Base-by-base conservation (phyloP, 1,139 yeast genomes). In the Scheffersomyces stambukii region DNA sequence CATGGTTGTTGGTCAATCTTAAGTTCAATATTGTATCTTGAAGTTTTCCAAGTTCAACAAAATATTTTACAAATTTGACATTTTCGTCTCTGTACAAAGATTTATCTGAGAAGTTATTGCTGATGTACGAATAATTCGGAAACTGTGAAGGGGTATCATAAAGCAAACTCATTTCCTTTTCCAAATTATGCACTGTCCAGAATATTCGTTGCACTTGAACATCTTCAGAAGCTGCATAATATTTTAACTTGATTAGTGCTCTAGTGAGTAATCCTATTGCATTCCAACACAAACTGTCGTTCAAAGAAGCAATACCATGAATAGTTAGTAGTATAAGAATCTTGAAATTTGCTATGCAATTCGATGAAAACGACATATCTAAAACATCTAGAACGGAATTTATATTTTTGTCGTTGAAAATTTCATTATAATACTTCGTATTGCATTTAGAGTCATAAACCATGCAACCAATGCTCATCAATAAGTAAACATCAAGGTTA, bases 181-280 rank as follows among this genome's bases (percentile, higher is more conserved):
- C 74, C 29, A 66, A 40, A 30, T 61, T 64, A 39, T 54, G 59
- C 3, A 61, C 41, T 3, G 69, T 46, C 70, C 71, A 65, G 33
- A 64, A 61, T 5, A 63, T 41, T 16, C 64, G 42, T 27, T 50
- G 42, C 16, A 43, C 37, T 19, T 43, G 30, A 9, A 23, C 16
- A 8, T 35, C 30, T 8, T 40, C 36, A 2, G 35, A 8, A 16
- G 13, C 15, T 5, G 13, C 13, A 24, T 19, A 15, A 16, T 6
- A 16, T n/a, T n/a, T n/a, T n/a, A 16, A 8, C 18, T 6, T 6
- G 18, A 16, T 6, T 8, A 8, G 18, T 16, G 18, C 18, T 8
- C 6, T 6, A 16, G 8, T 6, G 8, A 8, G 18, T 8, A 16
- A 6, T 16, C 8, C 18, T 16, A 18, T 18, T 16, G 13, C 28